Evolutionary conservation across 2,329 filamentous ascomycete genomes (phyloP).

Genomic region (Apiospora rasikravindrae): DNA sequence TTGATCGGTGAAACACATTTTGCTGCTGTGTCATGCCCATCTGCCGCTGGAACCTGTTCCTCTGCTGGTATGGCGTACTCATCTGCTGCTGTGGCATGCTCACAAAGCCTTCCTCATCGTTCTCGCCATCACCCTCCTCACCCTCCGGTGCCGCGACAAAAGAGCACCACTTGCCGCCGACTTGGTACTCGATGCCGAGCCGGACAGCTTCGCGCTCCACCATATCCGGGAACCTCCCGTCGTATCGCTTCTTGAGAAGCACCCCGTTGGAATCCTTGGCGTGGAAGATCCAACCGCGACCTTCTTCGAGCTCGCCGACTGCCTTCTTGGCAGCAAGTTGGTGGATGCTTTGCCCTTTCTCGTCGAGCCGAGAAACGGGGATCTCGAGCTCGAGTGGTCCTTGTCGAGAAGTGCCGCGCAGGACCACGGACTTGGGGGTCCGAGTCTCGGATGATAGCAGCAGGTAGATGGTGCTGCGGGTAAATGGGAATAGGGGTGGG

Average conservation of each 20-base stretch:
- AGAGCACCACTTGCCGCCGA: conserved; percentile 73
- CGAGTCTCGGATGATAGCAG: conserved; percentile 60
- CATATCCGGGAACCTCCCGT: conserved; percentile 61
- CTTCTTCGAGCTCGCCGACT: conserved; percentile 71
- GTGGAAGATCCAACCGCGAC: conserved; percentile 67
- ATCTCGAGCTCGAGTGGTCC: conserved; percentile 69
- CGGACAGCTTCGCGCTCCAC: conserved; percentile 69
- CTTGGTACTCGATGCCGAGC: conserved; percentile 68
- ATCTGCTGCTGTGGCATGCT: too few relatives aligned
- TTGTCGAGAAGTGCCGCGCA: conserved; percentile 61
- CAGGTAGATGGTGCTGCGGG: conserved; percentile 68
- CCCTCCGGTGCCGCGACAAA: conserved; percentile 69
- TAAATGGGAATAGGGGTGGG: conserved; percentile 70
- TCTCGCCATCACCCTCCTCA: conserved; percentile 27
- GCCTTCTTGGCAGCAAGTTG: conserved; percentile 73
- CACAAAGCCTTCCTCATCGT: background rate
- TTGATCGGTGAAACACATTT: too few relatives aligned
- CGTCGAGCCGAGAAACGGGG: conserved; percentile 57
- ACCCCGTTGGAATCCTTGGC: conserved; percentile 51
- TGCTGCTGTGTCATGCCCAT: too few relatives aligned
- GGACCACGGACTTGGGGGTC: conserved; percentile 58
- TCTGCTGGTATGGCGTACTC: too few relatives aligned
- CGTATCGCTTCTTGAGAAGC: conserved; percentile 51
- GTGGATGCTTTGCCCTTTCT: conserved; percentile 63
- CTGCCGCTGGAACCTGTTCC: too few relatives aligned